These are phyloP conservation scores for Auricularia auricula-judae DNA, from an alignment of 768 basidiomycete genomes.

Conservation along the genomic window DNA sequence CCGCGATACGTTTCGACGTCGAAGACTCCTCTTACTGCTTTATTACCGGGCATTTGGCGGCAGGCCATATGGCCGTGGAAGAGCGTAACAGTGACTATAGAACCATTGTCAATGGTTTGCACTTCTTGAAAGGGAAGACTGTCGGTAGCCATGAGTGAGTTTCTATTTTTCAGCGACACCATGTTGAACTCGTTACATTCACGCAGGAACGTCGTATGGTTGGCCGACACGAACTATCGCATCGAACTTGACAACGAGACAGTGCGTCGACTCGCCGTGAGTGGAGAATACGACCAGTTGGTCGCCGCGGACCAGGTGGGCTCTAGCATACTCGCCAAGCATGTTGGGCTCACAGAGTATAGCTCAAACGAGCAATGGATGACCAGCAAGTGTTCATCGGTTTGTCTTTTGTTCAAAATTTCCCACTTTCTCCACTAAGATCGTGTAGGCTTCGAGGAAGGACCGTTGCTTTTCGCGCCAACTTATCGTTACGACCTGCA, in stretches of 20 bases:
- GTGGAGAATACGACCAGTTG: constrained; percentile 60
- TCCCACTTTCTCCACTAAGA: background rate
- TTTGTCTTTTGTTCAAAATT: background rate
- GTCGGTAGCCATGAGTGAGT: constrained; percentile 85
- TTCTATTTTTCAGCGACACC: background rate
- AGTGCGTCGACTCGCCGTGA: constrained; percentile 55
- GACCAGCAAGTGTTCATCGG: constrained; percentile 53
- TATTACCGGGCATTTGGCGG: constrained; percentile 90
- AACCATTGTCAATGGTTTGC: constrained; percentile 74
- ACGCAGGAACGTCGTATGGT: constrained; percentile 82
- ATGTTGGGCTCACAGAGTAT: constrained; percentile 4
- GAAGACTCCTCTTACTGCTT: constrained; percentile 91
- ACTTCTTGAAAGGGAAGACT: constrained; percentile 82
- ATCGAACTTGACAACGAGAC: constrained; percentile 77
- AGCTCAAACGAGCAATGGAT: constrained; percentile 71
- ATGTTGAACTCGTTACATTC: background rate
- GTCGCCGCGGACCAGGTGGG: constrained; percentile 79
- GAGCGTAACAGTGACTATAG: constrained; percentile 89
- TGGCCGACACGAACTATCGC: constrained; percentile 93
- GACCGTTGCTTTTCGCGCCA: constrained; percentile 81
- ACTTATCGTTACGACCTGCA: constrained; percentile 87
- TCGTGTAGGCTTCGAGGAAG: constrained; percentile 64
- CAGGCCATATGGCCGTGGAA: constrained; percentile 82
- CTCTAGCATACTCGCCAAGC: constrained; percentile 1
- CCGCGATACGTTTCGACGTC: constrained; percentile 86